phyloP scores from a whole-genome alignment of 345 rosid genomes.

The Syzygium grande region DNA sequence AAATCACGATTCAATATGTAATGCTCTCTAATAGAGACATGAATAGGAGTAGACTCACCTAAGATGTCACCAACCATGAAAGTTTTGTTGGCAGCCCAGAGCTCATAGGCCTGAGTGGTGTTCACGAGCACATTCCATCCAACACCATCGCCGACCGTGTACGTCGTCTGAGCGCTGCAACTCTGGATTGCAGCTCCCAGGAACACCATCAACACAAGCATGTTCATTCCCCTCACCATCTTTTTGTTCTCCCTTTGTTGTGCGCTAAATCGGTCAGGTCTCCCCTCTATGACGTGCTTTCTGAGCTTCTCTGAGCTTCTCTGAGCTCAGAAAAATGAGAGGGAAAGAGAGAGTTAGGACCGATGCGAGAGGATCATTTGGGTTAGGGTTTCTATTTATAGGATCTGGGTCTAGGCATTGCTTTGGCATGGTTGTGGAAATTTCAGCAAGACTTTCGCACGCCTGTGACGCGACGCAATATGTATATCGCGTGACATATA shows the following conservation, averaged over 20 bases:
- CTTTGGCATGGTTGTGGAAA: not conserved
- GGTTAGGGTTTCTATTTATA: not conserved
- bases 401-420: not conserved
- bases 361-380: not conserved
- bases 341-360: not conserved
- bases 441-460: not conserved
- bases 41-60: no score
- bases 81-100: conserved; percentile 36
- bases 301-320: not conserved
- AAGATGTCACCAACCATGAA: conserved; percentile 27
- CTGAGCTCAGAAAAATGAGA: not conserved
- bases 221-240: not conserved
- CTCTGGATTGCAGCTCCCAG: conserved; percentile 6
- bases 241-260: not conserved
- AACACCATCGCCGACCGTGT: conserved; percentile 21
- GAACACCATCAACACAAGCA: conserved; percentile 6
- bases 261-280: not conserved
- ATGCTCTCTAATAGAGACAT: no score
- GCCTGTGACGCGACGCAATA: not conserved
- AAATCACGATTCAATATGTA: no score
- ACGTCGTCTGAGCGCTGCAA: conserved; percentile 20
- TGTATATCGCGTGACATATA: accelerated
- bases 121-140: no score
- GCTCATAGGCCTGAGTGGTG: no score
- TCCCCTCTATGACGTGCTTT: conserved; percentile 4